Evolutionary conservation across 495 filamentous ascomycete genomes (phyloP).

Genomic region (Penicillium simplicissimum): DNA sequence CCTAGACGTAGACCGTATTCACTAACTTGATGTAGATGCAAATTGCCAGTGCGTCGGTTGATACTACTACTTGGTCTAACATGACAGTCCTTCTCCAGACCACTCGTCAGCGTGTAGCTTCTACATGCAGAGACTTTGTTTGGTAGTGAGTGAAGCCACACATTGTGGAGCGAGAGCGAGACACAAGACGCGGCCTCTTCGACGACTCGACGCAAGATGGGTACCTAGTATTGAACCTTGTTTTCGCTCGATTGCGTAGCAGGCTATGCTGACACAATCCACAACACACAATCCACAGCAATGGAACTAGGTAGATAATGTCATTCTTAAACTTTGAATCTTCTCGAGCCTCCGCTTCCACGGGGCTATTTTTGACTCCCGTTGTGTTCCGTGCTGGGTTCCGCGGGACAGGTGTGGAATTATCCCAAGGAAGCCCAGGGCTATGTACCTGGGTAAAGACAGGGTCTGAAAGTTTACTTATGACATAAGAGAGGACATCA

Average conservation of each 20-base stretch:
- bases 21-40: too few relatives aligned
- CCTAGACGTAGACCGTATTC: too few relatives aligned
- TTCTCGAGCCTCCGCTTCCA: neutral
- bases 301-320: neutral
- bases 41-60: too few relatives aligned
- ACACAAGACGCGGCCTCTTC: neutral
- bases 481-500: neutral
- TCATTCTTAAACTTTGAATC: neutral
- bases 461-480: too few relatives aligned
- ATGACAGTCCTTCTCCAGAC: too few relatives aligned
- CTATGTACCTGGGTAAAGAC: too few relatives aligned
- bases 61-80: too few relatives aligned
- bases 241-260: constrained; percentile 6
- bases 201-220: neutral
- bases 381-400: constrained; percentile 15
- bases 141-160: neutral
- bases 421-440: too few relatives aligned
- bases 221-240: too few relatives aligned
- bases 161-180: neutral
- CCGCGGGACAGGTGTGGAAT: neutral
- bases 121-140: too few relatives aligned
- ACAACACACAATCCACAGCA: neutral
- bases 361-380: constrained; percentile 11
- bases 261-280: neutral
- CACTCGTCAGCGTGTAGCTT: too few relatives aligned